These are phyloP conservation scores for Plasmodium berghei DNA, from an alignment of 169 alveolate species.

Conservation along the genomic window DNA sequence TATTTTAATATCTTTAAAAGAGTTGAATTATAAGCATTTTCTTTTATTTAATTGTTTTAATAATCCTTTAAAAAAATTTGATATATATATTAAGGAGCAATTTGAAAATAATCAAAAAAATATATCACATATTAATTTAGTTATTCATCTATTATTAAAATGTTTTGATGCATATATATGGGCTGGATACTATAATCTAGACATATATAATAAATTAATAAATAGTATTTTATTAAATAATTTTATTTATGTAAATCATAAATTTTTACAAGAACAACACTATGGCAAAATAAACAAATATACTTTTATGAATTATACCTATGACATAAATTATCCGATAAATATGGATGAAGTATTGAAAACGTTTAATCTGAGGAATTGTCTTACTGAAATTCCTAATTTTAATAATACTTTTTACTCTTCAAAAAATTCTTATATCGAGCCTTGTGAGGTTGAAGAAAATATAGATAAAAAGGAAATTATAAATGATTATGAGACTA, in stretches of 20 bases:
- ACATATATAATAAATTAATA: slow-evolving; percentile 65
- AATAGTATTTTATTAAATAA: slow-evolving; percentile 53
- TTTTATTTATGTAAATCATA: slow-evolving; percentile 19
- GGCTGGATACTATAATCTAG: slow-evolving; percentile 75
- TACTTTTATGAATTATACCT: slow-evolving; percentile 39
- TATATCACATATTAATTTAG: slow-evolving; percentile 20
- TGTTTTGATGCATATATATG: slow-evolving; percentile 73
- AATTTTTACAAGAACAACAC: slow-evolving; percentile 23
- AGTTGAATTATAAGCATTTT: slow-evolving; percentile 79
- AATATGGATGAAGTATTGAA: slow-evolving; percentile 20
- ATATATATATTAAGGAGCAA: slow-evolving; percentile 66
- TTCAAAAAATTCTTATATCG: no score
- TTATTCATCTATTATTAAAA: slow-evolving; percentile 39
- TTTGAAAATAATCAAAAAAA: slow-evolving; percentile 25
- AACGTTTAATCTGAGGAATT: slow-evolving; percentile 18
- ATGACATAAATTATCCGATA: slow-evolving; percentile 62
- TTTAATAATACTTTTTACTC: no score
- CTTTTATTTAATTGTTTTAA: slow-evolving; percentile 81
- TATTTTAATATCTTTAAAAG: slow-evolving; percentile 82
- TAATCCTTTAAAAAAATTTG: slow-evolving; percentile 77
- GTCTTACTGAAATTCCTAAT: background rate
- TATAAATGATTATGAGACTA: no score
- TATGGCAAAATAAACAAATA: slow-evolving; percentile 48
- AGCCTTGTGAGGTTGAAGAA: no score
- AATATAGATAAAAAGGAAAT: no score